These are phyloP conservation scores for Amanita muscaria DNA, from an alignment of 768 basidiomycete genomes.

Conservation along the genomic window DNA sequence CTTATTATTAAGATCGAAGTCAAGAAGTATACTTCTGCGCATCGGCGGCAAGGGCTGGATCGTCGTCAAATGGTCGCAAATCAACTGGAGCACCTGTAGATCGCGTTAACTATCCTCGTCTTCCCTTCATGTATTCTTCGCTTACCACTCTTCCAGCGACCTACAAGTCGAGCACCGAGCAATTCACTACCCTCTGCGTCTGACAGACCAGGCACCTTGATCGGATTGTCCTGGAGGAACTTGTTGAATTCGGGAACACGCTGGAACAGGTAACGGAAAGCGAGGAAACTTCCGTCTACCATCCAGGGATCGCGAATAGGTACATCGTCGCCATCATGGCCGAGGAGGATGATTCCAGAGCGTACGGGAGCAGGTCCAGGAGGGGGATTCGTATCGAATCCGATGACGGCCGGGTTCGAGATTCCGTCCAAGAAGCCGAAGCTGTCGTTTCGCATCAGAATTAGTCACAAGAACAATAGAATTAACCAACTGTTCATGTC, in stretches of 20 bases:
- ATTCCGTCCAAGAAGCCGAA: slow-evolving; percentile 48
- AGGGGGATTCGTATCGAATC: slow-evolving; percentile 26
- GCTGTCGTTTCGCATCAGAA: slow-evolving; percentile 14
- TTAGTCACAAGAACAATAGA: neutral
- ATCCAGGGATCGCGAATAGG: slow-evolving; percentile 31
- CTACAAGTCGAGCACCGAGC: slow-evolving; percentile 44
- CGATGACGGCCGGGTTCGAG: slow-evolving; percentile 38
- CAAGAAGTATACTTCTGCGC: slow-evolving; percentile 20
- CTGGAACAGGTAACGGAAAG: slow-evolving; percentile 43
- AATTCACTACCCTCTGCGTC: slow-evolving; percentile 35
- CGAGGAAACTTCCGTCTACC: slow-evolving; percentile 43
- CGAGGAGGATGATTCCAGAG: slow-evolving; percentile 36
- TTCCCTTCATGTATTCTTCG: neutral
- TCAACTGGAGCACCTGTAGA: slow-evolving; percentile 37
- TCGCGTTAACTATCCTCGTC: slow-evolving; percentile 9
- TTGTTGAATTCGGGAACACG: slow-evolving; percentile 43
- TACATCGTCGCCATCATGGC: slow-evolving; percentile 31
- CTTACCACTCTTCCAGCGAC: slow-evolving; percentile 48
- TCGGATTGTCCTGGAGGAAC: slow-evolving; percentile 33
- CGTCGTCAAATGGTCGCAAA: slow-evolving; percentile 33
- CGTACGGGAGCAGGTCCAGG: slow-evolving; percentile 31
- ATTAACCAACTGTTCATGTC: slow-evolving; percentile 37
- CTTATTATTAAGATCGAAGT: neutral
- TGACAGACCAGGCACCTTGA: slow-evolving; percentile 26
- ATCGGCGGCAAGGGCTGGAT: slow-evolving; percentile 27